Base-by-base conservation (phyloP, 805 yeast genomes). In the Candida manassasensis region DNA sequence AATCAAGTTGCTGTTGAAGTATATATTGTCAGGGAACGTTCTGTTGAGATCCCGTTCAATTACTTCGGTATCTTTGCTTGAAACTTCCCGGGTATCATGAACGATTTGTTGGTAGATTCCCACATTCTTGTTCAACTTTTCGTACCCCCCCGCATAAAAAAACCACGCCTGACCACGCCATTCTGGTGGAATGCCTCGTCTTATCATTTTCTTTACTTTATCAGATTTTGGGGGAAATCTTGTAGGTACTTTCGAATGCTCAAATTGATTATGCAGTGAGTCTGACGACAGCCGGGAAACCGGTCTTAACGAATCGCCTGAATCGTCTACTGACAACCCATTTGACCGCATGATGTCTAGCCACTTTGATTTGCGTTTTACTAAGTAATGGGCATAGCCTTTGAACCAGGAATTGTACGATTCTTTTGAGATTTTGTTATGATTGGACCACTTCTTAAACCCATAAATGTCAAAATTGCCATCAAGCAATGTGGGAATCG, bases 131-230 rank as follows among this genome's bases (percentile, higher is more conserved):
- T 73, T 77, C 38, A 87, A 59, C 45, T 71, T 72, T 35, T 84
- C 93, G 37, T 79, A 72, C 2, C 97, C 98, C 17, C 80, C 79
- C 6, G 95, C 95, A 57, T 85, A 90, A 65, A 79, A 81, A 71
- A 93, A 90, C 98, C 98, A 90, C 0, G 97, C 96, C 45, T 77
- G 75, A 1, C 98, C 98, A 45, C 98, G 68, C 97, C 96, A 90
- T 53, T 87, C 96, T 0, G 96, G 89, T 0, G 98, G 97, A 8
- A 90, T 81, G 9, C 98, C 98, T 54, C 84, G 84, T 37, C 97
- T 73, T 9, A 93, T 77, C 49, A 85, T 81, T 39, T 94, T 73
- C 50, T 84, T 82, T 43, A 87, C 67, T 46, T 83, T 86, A 39
- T 81, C 89, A 3, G 88, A 81, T 41, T 73, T 74, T 1, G 90